Evolutionary conservation across 139 green algal species (phyloP).

Genomic region (Chlorella sp.): DNA sequence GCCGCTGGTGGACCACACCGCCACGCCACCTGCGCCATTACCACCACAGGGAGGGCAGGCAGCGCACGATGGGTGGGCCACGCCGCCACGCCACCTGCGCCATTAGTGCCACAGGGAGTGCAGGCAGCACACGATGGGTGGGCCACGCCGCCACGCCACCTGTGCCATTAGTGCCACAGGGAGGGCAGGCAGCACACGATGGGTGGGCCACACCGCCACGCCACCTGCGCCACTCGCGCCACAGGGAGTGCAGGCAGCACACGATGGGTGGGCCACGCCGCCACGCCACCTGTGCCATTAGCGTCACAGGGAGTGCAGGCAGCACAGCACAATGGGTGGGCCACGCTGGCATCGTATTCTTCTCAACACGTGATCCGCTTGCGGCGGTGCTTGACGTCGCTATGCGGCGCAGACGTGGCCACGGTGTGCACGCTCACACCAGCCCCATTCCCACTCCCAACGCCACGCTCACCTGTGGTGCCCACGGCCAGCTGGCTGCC

Average conservation of each 20-base stretch:
- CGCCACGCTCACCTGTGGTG: background rate
- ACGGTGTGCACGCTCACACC: no score
- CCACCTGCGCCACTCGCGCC: background rate
- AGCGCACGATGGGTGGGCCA: background rate
- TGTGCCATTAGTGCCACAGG: background rate
- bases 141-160: no score
- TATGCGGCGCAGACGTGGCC: no score
- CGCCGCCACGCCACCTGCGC: background rate
- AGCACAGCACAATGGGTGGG: background rate
- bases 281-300: no score
- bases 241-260: background rate
- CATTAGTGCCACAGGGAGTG: background rate
- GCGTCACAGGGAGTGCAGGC: background rate
- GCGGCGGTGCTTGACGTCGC: no score
- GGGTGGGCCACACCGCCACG: background rate
- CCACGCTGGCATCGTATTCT: background rate
- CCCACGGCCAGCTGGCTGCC: slow-evolving; percentile 36
- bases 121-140: background rate
- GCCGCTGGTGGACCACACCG: slow-evolving; percentile 29
- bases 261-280: no score
- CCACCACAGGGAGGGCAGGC: no score
- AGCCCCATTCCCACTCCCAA: no score
- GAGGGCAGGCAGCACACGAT: background rate
- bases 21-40: slow-evolving; percentile 10
- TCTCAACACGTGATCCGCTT: background rate